Evolutionary conservation across 1,284 basidiomycete genomes (phyloP).

Genomic region (Ustilago nuda): DNA sequence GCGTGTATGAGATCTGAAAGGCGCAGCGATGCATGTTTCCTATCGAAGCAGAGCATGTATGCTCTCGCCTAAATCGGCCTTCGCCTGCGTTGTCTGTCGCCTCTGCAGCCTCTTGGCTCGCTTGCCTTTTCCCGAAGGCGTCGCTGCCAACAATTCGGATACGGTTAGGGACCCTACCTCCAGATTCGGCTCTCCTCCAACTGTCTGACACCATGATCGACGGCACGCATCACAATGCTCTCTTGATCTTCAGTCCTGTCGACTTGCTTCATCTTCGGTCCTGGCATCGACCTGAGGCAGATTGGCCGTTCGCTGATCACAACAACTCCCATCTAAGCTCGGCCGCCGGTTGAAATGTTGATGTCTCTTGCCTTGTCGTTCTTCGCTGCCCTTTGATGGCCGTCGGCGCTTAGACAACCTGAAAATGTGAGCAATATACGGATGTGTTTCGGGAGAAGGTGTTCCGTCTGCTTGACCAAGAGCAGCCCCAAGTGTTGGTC

Average conservation of each 20-base stretch:
- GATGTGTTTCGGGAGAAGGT: not conserved
- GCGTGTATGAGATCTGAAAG: slow-evolving; percentile 1
- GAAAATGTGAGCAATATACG: not conserved
- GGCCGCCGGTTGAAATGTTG: slow-evolving; percentile 13
- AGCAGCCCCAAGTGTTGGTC: not conserved
- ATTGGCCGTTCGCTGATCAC: slow-evolving; percentile 6
- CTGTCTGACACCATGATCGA: slow-evolving; percentile 19
- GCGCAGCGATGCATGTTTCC: slow-evolving; percentile 9
- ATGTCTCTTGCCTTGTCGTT: not conserved
- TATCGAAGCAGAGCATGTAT: slow-evolving; percentile 11
- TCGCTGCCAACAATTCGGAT: slow-evolving; percentile 11
- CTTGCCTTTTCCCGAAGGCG: slow-evolving; percentile 28
- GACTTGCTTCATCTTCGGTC: not conserved
- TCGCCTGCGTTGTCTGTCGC: not conserved
- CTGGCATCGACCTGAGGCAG: not conserved
- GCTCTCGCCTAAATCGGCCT: slow-evolving; percentile 22
- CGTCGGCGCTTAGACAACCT: not conserved
- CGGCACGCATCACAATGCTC: slow-evolving; percentile 15
- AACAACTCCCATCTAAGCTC: slow-evolving; percentile 1
- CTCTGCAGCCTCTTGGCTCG: slow-evolving; percentile 5
- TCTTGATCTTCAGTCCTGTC: slow-evolving; percentile 8
- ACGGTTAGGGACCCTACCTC: slow-evolving; percentile 12
- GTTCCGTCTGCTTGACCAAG: not conserved
- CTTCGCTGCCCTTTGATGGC: slow-evolving; percentile 1
- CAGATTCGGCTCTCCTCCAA: not conserved